Evolutionary conservation across 1,139 yeast genomes (phyloP), one percentile per base, ranked within the genome.

Genomic region (Candida dubliniensis): DNA sequence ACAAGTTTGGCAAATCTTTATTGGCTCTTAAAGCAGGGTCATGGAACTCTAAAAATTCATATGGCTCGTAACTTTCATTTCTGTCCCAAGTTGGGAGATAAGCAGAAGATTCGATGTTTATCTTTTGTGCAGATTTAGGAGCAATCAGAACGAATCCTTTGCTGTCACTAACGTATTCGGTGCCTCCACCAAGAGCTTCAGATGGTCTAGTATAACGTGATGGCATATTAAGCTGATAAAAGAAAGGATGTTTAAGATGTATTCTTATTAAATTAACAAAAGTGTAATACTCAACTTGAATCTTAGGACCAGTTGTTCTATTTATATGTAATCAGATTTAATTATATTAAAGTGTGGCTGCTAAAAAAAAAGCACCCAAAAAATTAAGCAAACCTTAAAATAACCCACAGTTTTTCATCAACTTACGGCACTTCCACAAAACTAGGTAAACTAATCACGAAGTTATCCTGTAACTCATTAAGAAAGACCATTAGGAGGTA

Each of bases 21-120:
- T 82, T 86, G 10, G 84, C 89, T 47, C 70, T 66, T 31, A 67
- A 58, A 3, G 82, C 87, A 31, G 81, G 77, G 51, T 82, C 87
- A 18, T 63, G 59, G 54, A 70, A 75, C 52, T 73, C 71, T 56
- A 74, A 73, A 48, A 77, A 76, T 45, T 69, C 64, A 47, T 76
- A 69, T 15, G 81, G 77, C 26, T 66, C 64, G 49, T 62, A 71
- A 41, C 65, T 68, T 51, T 76, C 73, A 23, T 56, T 58, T 14
- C 69, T 70, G 46, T 69, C 69, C 81, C 82, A 77, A 2, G 80
- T 68, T 31, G 83, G 82, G 43, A 77, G 64, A 60, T 69, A 77
- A 3, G 70, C 72, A 9, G 72, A 71, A 54, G 51, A 54, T 18
- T 54, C 54, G 38, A 56, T 45, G 48, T 55, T 50, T n/a, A 46